Evolutionary conservation across 768 basidiomycete genomes (phyloP), one percentile per base, ranked within the genome.

Genomic region (Coprinellus aureogranulatus): DNA sequence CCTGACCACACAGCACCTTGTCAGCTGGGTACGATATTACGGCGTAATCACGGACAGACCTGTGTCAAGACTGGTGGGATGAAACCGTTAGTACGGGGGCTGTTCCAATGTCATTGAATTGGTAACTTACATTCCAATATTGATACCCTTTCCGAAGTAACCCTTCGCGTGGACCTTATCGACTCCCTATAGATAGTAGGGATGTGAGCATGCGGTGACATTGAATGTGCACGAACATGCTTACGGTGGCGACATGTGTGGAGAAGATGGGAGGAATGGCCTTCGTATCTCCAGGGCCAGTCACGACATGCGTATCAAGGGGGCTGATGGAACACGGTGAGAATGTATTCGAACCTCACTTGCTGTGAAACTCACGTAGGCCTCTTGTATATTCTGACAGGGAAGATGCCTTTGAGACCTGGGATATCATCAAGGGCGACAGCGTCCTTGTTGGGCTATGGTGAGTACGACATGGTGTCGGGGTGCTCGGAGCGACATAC

Each of bases 161-260:
- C 86, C 87, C 59, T 78, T 64, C 4, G 84, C 83, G 64, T 89
- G 87, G 20, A 87, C 75, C 59, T 79, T 81, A 62, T 88, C 82
- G 1, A 88, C 87, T 20, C 85, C 82, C 82, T 84, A 20, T 28
- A 41, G 40, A 45, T 27, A 16, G 18, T 53, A 28, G 54, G 30
- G 26, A 44, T n/a, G 53, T 46, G 54, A 31, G 18, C 20, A 22
- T 20, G 48, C 25, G 14, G 28, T 34, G 9, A 16, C 16, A 26
- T 37, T 4, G 46, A 31, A 47, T 34, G 14, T 34, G 14, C 6
- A 34, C 14, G 34, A 22, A 5, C 23, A 6, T 22, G 59, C 41
- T 28, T 60, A 83, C 85, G 27, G 81, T 85, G 51, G 83, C 61
- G 47, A 82, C 67, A 61, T 86, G 84, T 0, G 84, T 80, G 0